Percentiles rank a stretch among this genome's conserved stretches.
Conservation (phyloP, 768 basidiomycete species). For the Cystofilobasidium ferigula region DNA sequence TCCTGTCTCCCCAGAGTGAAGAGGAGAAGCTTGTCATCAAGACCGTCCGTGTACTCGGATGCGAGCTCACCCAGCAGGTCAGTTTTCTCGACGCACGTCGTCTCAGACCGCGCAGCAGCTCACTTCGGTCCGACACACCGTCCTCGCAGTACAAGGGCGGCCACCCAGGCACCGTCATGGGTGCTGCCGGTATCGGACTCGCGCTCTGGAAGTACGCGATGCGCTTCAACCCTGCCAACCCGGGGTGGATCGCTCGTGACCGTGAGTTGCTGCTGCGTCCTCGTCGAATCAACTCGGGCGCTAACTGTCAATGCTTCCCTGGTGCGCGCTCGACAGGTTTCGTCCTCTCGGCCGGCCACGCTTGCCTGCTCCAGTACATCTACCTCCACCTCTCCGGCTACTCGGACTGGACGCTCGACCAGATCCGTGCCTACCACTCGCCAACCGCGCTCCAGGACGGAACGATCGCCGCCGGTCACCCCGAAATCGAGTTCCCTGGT, state of each 20-base stretch:
- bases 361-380: slow-evolving; percentile 38
- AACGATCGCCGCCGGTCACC: slow-evolving; percentile 37
- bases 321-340: slow-evolving; percentile 26
- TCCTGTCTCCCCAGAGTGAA: slow-evolving; percentile 25
- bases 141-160: slow-evolving; percentile 35
- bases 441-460: slow-evolving; percentile 28
- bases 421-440: slow-evolving; percentile 36
- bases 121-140: background rate
- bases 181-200: slow-evolving; percentile 37
- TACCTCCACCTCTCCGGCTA: slow-evolving; percentile 37
- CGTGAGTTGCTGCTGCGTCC: slow-evolving; percentile 25
- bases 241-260: slow-evolving; percentile 38
- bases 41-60: slow-evolving; percentile 35
- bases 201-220: slow-evolving; percentile 36
- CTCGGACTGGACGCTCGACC: slow-evolving; percentile 36
- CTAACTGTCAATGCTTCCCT: background rate
- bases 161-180: slow-evolving; percentile 39
- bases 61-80: slow-evolving; percentile 34
- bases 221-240: slow-evolving; percentile 37
- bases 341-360: slow-evolving; percentile 37
- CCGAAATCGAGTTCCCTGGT: slow-evolving; percentile 34
- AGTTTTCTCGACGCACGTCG: background rate
- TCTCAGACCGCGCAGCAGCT: background rate
- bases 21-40: slow-evolving; percentile 35
- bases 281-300: background rate